These are phyloP conservation scores for Gryganskiella cystojenkinii DNA, from an alignment of 192 early-diverging fungal genomes.

Conservation along the genomic window DNA sequence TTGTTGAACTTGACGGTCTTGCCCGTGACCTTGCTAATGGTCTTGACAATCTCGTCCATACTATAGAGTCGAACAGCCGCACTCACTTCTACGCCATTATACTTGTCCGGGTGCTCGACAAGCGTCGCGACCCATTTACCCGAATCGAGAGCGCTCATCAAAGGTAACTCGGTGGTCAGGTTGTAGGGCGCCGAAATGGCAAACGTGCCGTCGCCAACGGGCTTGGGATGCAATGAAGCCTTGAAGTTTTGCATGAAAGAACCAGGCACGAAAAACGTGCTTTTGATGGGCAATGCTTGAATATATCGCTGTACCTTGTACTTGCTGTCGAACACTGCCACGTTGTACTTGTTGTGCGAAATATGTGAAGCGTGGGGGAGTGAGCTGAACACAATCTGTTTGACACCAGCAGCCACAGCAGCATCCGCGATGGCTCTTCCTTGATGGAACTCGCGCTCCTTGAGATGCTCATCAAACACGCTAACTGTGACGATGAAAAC, in stretches of 20 bases:
- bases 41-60: background rate
- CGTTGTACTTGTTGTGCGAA: background rate
- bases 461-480: constrained; percentile 4
- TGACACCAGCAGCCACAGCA: constrained; percentile 3
- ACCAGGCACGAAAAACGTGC: constrained; percentile 18
- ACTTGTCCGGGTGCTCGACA: constrained; percentile 20
- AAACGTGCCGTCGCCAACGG: constrained; percentile 11
- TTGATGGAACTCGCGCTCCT: background rate
- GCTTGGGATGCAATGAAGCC: constrained; percentile 2
- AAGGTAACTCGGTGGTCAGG: background rate
- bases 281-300: constrained; percentile 19
- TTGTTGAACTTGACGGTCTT: constrained; percentile 19
- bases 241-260: constrained; percentile 15
- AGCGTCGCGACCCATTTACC: constrained; percentile 20
- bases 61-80: background rate
- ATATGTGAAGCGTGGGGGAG: background rate
- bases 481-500: constrained; percentile 17
- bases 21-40: constrained; percentile 11
- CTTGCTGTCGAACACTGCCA: constrained; percentile 1
- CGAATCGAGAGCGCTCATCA: constrained; percentile 1
- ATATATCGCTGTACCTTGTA: constrained; percentile 9
- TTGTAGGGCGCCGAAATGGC: background rate
- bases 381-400: constrained; percentile 20
- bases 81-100: constrained; percentile 1
- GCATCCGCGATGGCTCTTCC: constrained; percentile 12